Evolutionary conservation across 768 basidiomycete species (phyloP), one percentile per base, ranked within the genome.

Genomic region (Chiua virens): DNA sequence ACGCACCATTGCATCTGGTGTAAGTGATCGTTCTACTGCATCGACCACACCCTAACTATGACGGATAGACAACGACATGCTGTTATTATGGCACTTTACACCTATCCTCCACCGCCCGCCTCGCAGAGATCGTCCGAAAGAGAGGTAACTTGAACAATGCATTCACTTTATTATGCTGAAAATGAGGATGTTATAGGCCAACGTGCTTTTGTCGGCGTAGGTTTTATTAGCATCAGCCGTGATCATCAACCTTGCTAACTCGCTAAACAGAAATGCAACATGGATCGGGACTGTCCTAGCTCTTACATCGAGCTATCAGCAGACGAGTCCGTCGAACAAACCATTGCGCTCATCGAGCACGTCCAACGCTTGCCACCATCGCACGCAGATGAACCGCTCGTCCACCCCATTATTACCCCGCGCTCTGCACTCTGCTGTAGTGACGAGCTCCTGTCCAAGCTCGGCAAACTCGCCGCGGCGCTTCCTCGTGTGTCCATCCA

Each of bases 351-450:
- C 21, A 85, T 97, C 53, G 42, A 75, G 0, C 71, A 93, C 70
- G 86, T 96, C 58, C 81, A 79, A 37, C 58, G 74, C 5, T 71
- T 90, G 22, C 64, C 78, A 5, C 59, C 66, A 8, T 55, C 68
- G 20, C 56, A 54, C 30, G 47, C 55, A 21, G 58, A 65, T 30
- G 72, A 76, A 53, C 76, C 80, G 7, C 82, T 94, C 27, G 87
- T 97, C 10, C 85, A 89, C 47, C 95, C 95, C 8, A 85, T 94
- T 62, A 71, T 98, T 36, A 97, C 95, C 1, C 95, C 95, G 4
- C 87, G 95, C 21, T 97, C 96, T 68, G 95, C 95, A 25, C 85
- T 96, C 52, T 85, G 89, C 13, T 95, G 92, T 71, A 83, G 91
- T 0, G 65, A 75, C 7, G 69, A 77, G 10, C 80, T 94, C 23